A percentile compares a stretch with the other conserved stretches of the same genome.
These are phyloP conservation scores for Penicillium argentinense DNA, from an alignment of 495 filamentous ascomycete species.

Conservation along the genomic window DNA sequence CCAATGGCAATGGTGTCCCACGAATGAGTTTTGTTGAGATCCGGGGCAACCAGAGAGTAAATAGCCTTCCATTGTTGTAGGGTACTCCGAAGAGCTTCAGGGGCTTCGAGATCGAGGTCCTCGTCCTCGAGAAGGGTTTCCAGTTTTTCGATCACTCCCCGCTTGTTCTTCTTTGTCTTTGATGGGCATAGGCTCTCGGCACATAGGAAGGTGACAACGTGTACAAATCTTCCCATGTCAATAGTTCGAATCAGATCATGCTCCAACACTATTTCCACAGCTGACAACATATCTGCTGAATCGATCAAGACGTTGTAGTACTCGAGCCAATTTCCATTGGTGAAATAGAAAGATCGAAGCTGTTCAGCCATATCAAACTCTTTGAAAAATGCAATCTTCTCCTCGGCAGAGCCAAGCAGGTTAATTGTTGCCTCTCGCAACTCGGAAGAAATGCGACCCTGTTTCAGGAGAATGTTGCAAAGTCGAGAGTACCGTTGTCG, in stretches of 20 bases:
- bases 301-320: constrained; percentile 11
- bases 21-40: too few species aligned
- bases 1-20: too few species aligned
- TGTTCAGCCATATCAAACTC: constrained; percentile 32
- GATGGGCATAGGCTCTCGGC: not conserved
- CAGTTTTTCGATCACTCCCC: too few species aligned
- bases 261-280: not conserved
- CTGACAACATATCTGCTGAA: constrained; percentile 7
- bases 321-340: constrained; percentile 12
- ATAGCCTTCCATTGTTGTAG: too few species aligned
- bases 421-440: constrained; percentile 20
- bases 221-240: constrained; percentile 4
- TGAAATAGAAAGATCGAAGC: constrained; percentile 10
- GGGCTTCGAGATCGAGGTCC: too few species aligned
- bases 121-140: too few species aligned
- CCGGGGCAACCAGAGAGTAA: too few species aligned
- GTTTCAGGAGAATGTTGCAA: constrained; percentile 31
- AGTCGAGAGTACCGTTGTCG: constrained; percentile 16
- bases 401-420: constrained; percentile 19
- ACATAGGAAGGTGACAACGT: constrained; percentile 5
- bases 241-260: constrained; percentile 2
- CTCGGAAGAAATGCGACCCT: constrained; percentile 20
- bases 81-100: too few species aligned
- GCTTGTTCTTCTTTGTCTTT: not conserved
- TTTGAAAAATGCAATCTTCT: constrained; percentile 24